Base-by-base conservation (phyloP, 176 grass and related monocot species). In the Elymus sibiricus region DNA sequence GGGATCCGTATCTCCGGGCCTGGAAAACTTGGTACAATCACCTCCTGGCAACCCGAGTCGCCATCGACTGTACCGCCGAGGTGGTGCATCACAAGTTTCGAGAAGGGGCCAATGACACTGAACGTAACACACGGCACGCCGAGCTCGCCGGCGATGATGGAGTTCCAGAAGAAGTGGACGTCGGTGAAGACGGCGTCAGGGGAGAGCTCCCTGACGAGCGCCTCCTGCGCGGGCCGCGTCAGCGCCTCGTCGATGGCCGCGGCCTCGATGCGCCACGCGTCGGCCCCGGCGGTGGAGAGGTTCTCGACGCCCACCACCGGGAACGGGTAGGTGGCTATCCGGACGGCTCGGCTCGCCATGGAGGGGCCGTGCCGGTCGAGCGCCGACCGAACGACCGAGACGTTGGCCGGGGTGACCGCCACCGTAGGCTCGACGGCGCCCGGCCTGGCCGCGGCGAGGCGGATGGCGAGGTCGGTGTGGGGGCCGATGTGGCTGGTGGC, bases 161-260 rank as follows among this genome's bases (percentile, higher is more conserved):
- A 14, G 53, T 56, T 75, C 80, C 74, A 90, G 27, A 24, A 72
- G 90, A 92, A 81, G 70, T 72, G 77, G 17, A 47, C 3, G 60
- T 92, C 84, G 22, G 68, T 31, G 21, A 92, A 14, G 62, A 92
- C 37, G 16, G 65, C 77, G 40, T 92, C 75, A 0, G 87, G 90
- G 10, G 24, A 31, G 5, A 1, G n/a, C 5, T 68, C 64, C 47
- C 37, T 35, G 17, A 92, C 21, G 26, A 92, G 90, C 7, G 14
- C 74, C 21, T 81, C 81, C 5, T 80, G 81, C 22, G 31, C n/a
- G 12, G 70, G 40, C 70, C 70, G 70, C 24, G 24, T 28, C 40
- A 74, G n/a, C 24, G n/a, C 40, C 39, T 44, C 70, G 22, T 73
- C 24, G 24, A 27, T 0, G 24, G 70, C 39, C 24, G 24, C 39